Evolutionary conservation across 805 yeast species (phyloP).

Genomic region (Clavispora carvajalis): DNA sequence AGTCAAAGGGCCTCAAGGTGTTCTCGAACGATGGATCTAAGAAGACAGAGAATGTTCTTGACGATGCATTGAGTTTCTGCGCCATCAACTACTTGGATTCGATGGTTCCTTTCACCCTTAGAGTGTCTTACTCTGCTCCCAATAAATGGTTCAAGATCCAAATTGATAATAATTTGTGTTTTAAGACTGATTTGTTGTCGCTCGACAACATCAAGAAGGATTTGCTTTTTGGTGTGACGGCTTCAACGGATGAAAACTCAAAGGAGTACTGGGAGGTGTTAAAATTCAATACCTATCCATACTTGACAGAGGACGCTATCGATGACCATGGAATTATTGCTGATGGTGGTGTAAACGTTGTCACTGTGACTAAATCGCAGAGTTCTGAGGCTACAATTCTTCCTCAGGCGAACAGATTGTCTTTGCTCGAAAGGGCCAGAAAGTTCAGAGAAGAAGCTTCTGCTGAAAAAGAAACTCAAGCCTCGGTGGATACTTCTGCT

Average conservation of each 20-base stretch:
- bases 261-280: slow-evolving; percentile 62
- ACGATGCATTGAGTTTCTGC: slow-evolving; percentile 49
- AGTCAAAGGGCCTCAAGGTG: slow-evolving; percentile 51
- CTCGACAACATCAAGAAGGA: slow-evolving; percentile 34
- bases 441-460: slow-evolving; percentile 16
- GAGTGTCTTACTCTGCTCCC: slow-evolving; percentile 51
- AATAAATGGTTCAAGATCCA: slow-evolving; percentile 55
- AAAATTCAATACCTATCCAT: slow-evolving; percentile 50
- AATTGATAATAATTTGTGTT: slow-evolving; percentile 64
- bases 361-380: slow-evolving; percentile 9
- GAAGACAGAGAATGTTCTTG: slow-evolving; percentile 23
- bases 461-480: neutral
- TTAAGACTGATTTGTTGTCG: slow-evolving; percentile 53
- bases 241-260: slow-evolving; percentile 26
- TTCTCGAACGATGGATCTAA: slow-evolving; percentile 56
- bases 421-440: slow-evolving; percentile 33
- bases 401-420: slow-evolving; percentile 26
- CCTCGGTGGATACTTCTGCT: slow-evolving; percentile 1
- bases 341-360: slow-evolving; percentile 38
- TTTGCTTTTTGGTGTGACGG: slow-evolving; percentile 52
- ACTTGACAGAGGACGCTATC: slow-evolving; percentile 48
- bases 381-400: slow-evolving; percentile 1
- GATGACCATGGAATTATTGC: slow-evolving; percentile 52
- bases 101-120: slow-evolving; percentile 64
- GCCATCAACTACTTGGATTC: slow-evolving; percentile 58